Conservation (phyloP, 2,329 filamentous ascomycete genomes). For the Cladorrhinum sp. region DNA sequence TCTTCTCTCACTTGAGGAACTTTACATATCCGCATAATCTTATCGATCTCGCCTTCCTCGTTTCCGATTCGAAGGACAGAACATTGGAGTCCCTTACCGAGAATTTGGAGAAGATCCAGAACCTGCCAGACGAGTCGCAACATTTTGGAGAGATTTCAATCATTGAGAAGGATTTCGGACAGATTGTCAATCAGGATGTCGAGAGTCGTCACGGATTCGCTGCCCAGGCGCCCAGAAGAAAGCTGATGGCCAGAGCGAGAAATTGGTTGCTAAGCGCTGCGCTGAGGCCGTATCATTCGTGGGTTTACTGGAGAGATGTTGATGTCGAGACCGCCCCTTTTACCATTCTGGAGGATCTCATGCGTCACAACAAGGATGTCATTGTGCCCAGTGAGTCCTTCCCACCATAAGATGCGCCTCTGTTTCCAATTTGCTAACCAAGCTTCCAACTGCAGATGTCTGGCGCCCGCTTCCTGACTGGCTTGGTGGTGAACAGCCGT, state of each 20-base stretch:
- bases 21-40: constrained; percentile 96
- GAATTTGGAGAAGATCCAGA: constrained; percentile 75
- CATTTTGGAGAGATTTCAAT: constrained; percentile 95
- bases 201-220: constrained; percentile 97
- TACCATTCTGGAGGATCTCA: constrained; percentile 94
- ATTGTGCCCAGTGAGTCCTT: constrained; percentile 89
- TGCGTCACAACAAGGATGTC: constrained; percentile 98
- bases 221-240: constrained; percentile 87
- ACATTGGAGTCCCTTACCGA: constrained; percentile 75
- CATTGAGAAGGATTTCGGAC: constrained; percentile 97
- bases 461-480: constrained; percentile 98
- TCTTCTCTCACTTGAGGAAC: constrained; percentile 95
- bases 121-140: constrained; percentile 72
- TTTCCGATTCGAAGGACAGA: constrained; percentile 94
- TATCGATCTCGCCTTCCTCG: constrained; percentile 93
- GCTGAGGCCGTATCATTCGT: constrained; percentile 89
- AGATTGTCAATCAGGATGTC: constrained; percentile 95
- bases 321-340: constrained; percentile 97
- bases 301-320: constrained; percentile 99
- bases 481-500: constrained; percentile 97
- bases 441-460: constrained; percentile 61
- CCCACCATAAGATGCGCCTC: neutral
- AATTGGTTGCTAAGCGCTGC: constrained; percentile 97
- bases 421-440: neutral
- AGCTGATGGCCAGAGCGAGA: constrained; percentile 95